Evolutionary conservation across 805 yeast genomes (phyloP), one percentile per base, ranked within the genome.

Genomic region (Saccharomycopsis oosterbeekiorum): DNA sequence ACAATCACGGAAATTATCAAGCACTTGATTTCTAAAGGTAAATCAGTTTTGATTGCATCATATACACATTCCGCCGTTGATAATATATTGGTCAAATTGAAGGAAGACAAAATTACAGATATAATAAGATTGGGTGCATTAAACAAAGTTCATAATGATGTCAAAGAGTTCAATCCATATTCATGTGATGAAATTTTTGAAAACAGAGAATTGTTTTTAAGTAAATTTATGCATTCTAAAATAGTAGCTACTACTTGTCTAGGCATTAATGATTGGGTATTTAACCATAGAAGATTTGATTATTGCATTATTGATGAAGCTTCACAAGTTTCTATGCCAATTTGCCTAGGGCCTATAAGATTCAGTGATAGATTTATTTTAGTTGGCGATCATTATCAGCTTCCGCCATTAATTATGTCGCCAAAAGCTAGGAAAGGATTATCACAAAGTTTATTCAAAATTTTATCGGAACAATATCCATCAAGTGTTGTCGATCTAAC

Each of bases 51-150:
- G 26, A 73, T 94, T 56, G 83, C 97, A 0, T 88, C 97, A 0
- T 91, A 89, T 69, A 94, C 99, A 0, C 96, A 94, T 70, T 88
- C 97, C 0, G 98, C 99, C 0, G 97, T 94, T 4, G 99, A 94
- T 70, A 94, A 94, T 67, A 89, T 94, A 58, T 73, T 93, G 59
- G 73, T 89, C 51, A 94, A 94, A 70, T 71, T 94, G n/a, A 69
- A 75, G 53, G 75, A 76, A 29, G 74, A 77, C 26, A 73, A 73
- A 6, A 71, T 80, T 1, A 75, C 76, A 4, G 59, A 62, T 57
- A 80, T 92, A 17, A 70, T 90, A 14, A 74, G 99, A 62, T 75
- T 90, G 8, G 98, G 97, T 0, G 70, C 80, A 8, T 65, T 77
- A 0, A 69, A 78, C 2, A 78, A 80, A 68, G 78, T 92, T 2